Evolutionary conservation across 2,329 filamentous ascomycete species (phyloP), one percentile per base, ranked within the genome.

Genomic region (Aspergillus texensis): DNA sequence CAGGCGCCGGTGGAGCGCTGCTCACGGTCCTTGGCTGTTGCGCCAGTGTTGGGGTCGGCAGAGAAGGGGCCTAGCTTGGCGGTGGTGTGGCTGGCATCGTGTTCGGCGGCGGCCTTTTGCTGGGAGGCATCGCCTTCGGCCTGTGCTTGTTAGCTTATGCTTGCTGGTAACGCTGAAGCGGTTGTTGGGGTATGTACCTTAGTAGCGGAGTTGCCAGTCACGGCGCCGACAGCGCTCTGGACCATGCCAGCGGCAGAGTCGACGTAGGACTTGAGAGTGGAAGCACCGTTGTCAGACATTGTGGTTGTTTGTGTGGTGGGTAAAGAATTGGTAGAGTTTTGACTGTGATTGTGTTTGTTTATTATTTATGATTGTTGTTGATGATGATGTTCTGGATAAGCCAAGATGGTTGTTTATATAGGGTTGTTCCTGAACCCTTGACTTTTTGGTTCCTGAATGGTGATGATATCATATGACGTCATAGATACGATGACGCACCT

Each of bases 211-310:
- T 81, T 92, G 71, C 93, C 93, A 11, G 91, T 94, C 61, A 96
- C 65, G 65, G 82, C 85, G 67, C 92, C 92, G 57, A 95, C 71
- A 57, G 85, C 88, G 66, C 85, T 90, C 80, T 96, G 92, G 58
- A 89, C 86, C 60, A 88, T 83, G 69, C 91, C 92, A 43, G 88
- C 85, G 72, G 91, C 91, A 16, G 86, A 86, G 84, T 94, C 90
- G 71, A 92, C 75, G 80, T 89, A 89, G 62, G 91, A 91, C 84
- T 94, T 87, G 74, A 94, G 85, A 67, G 93, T 95, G 67, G 92
- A 96, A 70, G 90, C 76, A 32, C 48, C 48, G 81, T 71, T 72
- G 57, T 65, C 62, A 65, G 70, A 52, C 56, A 64, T 67, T 28
- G 3, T 50, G 5, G n/a, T 54, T n/a, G 19, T 28, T 55, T 39